These are phyloP conservation scores for Cladorrhinum sp. DNA, from an alignment of 2,329 filamentous ascomycete genomes.

Conservation along the genomic window DNA sequence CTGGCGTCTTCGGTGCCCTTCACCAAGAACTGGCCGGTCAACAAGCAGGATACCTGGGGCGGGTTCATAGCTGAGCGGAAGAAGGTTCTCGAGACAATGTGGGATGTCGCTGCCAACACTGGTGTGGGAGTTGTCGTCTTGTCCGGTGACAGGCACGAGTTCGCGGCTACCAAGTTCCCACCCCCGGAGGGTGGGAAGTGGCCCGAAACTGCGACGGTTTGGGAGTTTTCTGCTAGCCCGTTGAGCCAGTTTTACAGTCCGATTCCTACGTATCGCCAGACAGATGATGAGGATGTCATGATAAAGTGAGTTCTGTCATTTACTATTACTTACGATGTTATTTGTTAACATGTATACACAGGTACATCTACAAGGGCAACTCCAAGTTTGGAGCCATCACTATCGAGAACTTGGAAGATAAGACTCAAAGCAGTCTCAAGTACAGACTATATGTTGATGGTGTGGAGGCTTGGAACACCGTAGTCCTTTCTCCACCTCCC, in stretches of 20 bases:
- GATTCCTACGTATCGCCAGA: conserved; percentile 76
- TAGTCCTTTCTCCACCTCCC: conserved; percentile 48
- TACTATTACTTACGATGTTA: not conserved
- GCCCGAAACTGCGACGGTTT: conserved; percentile 63
- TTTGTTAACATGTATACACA: conserved; percentile 31
- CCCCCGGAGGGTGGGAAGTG: conserved; percentile 58
- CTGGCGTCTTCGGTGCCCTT: conserved; percentile 88
- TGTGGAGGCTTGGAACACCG: conserved; percentile 69
- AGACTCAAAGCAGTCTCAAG: conserved; percentile 68
- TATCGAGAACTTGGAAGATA: conserved; percentile 64
- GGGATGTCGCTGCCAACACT: conserved; percentile 68
- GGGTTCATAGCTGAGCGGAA: conserved; percentile 81
- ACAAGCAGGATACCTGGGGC: conserved; percentile 87
- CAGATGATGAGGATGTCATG: conserved; percentile 75
- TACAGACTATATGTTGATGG: conserved; percentile 85
- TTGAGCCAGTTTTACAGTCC: conserved; percentile 93
- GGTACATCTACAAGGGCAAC: conserved; percentile 78
- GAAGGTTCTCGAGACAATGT: conserved; percentile 83
- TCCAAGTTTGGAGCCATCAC: conserved; percentile 85
- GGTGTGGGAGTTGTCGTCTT: conserved; percentile 79
- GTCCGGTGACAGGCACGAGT: conserved; percentile 94
- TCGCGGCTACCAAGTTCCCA: conserved; percentile 80
- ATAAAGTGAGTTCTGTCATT: conserved; percentile 66
- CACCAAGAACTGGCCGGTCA: conserved; percentile 95
- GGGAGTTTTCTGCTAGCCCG: conserved; percentile 90